Base-by-base conservation (phyloP, 768 basidiomycete genomes). In the Lactarius evosmus region DNA sequence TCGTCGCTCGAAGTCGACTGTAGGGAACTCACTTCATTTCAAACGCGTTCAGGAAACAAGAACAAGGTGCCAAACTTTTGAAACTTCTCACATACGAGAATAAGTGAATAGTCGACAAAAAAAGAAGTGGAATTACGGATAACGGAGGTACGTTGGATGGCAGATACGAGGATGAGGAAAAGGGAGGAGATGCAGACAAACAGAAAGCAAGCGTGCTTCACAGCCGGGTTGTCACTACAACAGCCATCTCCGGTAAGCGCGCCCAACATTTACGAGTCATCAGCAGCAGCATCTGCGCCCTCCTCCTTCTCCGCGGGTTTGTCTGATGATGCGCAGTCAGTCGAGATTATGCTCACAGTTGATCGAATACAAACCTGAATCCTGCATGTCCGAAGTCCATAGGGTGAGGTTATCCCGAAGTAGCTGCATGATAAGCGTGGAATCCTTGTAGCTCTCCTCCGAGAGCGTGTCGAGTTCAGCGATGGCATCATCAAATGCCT, bases 381-480 rank as follows among this genome's bases (percentile, higher is more conserved):
- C 94, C 77, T 95, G 92, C 91, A 97, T 95, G 76, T 97, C 95
- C 52, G 93, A 95, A 64, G 95, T 97, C 95, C 95, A 98, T 72
- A 98, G 85, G 55, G 95, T 97, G 50, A 98, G 80, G 85, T 98
- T 98, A 77, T 98, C 95, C 73, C 95, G 87, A 75, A 98, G 86
- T 67, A 98, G 81, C 78, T 98, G 96, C 89, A 93, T 91, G 78
- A 96, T 96, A 70, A 98, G 81, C 44, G 96, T 98, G 63, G 94
- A 97, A 78, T 98, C 95, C 83, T 98, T 97, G 90, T 98, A 98
- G 78, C 89, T 91, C 83, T 98, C 95, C 80, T 98, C 96, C 72
- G 92, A 95, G 60, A 98, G 86, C 27, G 95, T 98, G 82, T 98
- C 95, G 73, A 98, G 93, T 80, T 98, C 95, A 70, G 95, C 95